Base-by-base conservation (phyloP, 2,329 filamentous ascomycete species). In the Penicillium expansum region DNA sequence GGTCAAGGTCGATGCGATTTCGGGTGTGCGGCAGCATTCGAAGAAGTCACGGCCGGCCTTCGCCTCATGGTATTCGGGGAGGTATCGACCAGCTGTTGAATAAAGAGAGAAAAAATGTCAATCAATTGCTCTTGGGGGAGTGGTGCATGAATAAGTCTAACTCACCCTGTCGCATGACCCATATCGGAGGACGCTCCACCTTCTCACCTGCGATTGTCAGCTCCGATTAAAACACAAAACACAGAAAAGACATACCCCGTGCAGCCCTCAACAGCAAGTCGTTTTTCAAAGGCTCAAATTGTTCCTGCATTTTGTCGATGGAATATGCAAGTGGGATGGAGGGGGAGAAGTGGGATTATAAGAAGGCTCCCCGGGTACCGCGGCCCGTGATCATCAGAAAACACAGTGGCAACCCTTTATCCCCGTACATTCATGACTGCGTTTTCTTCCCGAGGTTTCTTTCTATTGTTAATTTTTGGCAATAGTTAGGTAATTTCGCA, bases 141-240 rank as follows among this genome's bases (percentile, higher is more conserved):
- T 29, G 27, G 35, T 38, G 38, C 41, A 42, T 14, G 22, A 38
- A 35, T n/a, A 43, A 18, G 5, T 9, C 16, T 53, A 65, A 67
- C 75, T 75, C 81, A 93, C 92, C 92, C 86, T 99, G 94, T 77
- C 94, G 90, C 94, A 99, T 99, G 74, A 99, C 92, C 94, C 94
- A 99, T 81, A 95, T 91, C 56, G 94, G 94, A 60, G 94, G 90
- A 63, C 94, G 87, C 77, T 97, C 92, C 64, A 97, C 90, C 74
- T 87, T 87, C 78, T 97, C 84, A 74, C 93, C 92, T 95, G 70
- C 52, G 63, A 65, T 63, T 52, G 57, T 66, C 55, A 60, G 68
- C 64, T 65, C 56, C 39, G 35, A 49, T 44, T 22, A 43, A 42
- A 13, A 43, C 37, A 14, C 20, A 10, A 33, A 32, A 57, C 38